Evolutionary conservation across 495 filamentous ascomycete genomes (phyloP).

Genomic region (Tuber borchii): DNA sequence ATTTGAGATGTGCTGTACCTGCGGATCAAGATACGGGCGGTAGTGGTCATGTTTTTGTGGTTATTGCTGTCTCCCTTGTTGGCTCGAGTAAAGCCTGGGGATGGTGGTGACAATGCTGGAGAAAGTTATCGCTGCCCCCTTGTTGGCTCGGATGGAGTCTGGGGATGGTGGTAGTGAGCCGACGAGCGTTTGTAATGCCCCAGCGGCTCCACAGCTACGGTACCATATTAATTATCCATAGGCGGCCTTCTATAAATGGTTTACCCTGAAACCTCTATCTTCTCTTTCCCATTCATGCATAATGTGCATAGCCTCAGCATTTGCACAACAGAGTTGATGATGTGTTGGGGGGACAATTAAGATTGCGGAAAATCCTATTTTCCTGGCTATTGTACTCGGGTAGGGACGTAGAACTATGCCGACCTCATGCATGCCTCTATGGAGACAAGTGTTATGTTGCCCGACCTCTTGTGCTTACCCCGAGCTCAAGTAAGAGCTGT

Average conservation of each 20-base stretch:
- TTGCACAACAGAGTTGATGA: background rate
- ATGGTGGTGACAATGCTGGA: no score
- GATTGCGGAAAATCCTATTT: no score
- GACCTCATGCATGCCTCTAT: no score
- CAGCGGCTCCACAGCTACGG: background rate
- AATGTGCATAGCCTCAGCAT: background rate
- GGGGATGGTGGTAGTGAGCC: background rate
- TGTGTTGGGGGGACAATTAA: background rate
- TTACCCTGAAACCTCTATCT: background rate
- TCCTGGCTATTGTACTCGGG: no score
- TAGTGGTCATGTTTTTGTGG: background rate
- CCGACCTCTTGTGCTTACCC: no score
- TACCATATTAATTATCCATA: background rate
- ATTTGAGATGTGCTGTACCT: background rate
- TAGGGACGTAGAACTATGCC: no score
- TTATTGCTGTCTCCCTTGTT: background rate
- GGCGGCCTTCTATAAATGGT: background rate
- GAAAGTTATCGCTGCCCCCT: no score
- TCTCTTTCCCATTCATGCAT: background rate
- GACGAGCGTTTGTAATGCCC: background rate
- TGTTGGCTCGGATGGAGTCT: no score
- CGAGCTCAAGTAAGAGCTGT: no score
- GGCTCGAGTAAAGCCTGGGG: background rate
- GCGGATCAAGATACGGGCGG: background rate
- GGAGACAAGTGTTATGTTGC: no score